Percentiles rank a stretch among this genome's conserved stretches.
Evolutionary conservation across 768 basidiomycete species (phyloP).

Genomic region (Rhizopogon vinicolor): DNA sequence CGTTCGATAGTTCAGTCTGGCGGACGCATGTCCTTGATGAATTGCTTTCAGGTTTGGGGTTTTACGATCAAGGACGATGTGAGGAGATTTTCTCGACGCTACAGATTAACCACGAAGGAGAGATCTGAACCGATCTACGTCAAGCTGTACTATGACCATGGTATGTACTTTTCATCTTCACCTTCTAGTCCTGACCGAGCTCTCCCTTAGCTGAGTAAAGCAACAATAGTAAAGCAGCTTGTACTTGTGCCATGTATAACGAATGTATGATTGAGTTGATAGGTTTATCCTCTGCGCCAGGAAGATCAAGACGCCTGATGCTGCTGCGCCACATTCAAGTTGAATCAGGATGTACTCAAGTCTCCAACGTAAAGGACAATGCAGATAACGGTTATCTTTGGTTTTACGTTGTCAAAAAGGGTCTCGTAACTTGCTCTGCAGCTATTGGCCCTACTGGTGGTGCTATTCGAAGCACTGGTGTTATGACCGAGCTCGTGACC

Average conservation of each 20-base stretch:
- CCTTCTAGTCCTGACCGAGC: neutral
- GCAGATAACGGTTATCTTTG: too few relatives aligned
- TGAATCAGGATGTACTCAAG: too few relatives aligned
- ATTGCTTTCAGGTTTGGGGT: constrained; percentile 42
- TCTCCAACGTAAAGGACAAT: too few relatives aligned
- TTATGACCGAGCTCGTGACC: too few relatives aligned
- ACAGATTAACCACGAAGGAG: constrained; percentile 43
- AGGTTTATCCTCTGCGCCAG: too few relatives aligned
- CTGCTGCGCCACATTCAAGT: too few relatives aligned
- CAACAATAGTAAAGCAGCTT: neutral
- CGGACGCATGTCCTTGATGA: neutral
- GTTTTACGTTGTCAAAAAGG: too few relatives aligned
- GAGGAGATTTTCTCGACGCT: constrained; percentile 49
- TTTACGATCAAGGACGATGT: constrained; percentile 48
- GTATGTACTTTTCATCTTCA: neutral
- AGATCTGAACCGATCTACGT: neutral
- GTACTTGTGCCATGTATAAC: neutral
- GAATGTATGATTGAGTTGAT: neutral
- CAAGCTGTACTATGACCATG: neutral
- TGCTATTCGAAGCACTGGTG: too few relatives aligned
- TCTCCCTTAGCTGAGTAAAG: neutral
- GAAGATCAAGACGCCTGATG: too few relatives aligned
- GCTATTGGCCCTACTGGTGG: too few relatives aligned
- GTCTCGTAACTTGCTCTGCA: too few relatives aligned
- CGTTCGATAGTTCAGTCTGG: neutral